Percentiles rank a stretch among this genome's conserved stretches.
phyloP scores from a whole-genome alignment of 129 eudicot species.

The Logfia minima region DNA sequence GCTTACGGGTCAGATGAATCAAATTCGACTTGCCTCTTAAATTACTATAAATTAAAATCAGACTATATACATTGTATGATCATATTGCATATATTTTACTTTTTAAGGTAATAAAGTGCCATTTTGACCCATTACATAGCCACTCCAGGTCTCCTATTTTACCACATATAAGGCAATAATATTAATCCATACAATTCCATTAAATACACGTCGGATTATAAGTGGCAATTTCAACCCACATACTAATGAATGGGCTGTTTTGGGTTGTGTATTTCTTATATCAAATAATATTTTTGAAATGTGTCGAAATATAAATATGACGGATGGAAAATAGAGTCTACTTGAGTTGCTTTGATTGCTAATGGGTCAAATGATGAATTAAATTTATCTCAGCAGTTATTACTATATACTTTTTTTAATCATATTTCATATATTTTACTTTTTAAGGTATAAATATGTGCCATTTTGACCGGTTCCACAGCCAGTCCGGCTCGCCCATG shows the following conservation, averaged over 20 bases:
- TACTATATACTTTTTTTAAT: neutral
- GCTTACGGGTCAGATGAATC: neutral
- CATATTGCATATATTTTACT: neutral
- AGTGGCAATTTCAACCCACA: neutral
- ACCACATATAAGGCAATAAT: neutral
- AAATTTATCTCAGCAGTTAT: too few relatives aligned
- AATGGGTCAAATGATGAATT: neutral
- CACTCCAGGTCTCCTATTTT: neutral
- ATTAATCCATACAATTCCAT: neutral
- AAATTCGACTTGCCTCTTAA: neutral
- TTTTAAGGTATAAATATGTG: neutral
- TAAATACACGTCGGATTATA: neutral
- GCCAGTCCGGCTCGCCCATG: too few relatives aligned
- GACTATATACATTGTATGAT: neutral
- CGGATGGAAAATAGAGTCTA: neutral
- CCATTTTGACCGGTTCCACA: neutral
- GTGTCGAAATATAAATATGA: neutral
- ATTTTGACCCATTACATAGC: neutral
- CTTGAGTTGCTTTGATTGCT: neutral
- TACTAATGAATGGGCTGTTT: neutral
- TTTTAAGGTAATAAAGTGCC: neutral
- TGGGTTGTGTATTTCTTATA: neutral
- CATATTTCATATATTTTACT: neutral
- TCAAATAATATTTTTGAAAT: neutral
- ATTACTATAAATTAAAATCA: neutral